These are phyloP conservation scores for Helicostylum pulchrum DNA, from an alignment of 192 early-diverging fungal genomes.

Conservation along the genomic window DNA sequence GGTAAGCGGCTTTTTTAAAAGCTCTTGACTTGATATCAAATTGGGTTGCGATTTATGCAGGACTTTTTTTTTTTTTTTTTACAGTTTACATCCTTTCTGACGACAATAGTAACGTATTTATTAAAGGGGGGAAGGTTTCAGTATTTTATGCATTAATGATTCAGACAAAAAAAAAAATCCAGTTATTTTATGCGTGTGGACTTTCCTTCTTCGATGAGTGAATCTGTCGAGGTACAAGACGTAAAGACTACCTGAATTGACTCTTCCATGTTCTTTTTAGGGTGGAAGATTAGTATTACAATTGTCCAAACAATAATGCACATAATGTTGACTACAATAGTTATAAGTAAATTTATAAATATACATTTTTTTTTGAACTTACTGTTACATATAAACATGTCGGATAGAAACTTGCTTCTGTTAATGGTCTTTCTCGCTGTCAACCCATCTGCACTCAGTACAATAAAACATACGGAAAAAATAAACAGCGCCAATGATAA, in stretches of 20 bases:
- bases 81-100: too few species aligned
- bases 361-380: constrained; percentile 19
- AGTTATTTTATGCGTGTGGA: too few species aligned
- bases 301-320: constrained; percentile 25
- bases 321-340: constrained; percentile 19
- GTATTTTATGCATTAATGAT: too few species aligned
- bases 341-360: not conserved
- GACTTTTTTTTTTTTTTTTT: too few species aligned
- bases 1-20: too few species aligned
- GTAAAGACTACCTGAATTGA: too few species aligned
- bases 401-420: constrained; percentile 29
- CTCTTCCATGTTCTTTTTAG: not conserved
- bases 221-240: too few species aligned
- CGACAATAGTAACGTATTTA: not conserved
- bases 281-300: constrained; percentile 32
- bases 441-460: constrained; percentile 37
- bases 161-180: too few species aligned
- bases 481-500: constrained; percentile 22
- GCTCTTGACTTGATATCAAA: too few species aligned
- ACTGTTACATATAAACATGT: constrained; percentile 38
- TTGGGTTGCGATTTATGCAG: too few species aligned
- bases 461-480: constrained; percentile 26
- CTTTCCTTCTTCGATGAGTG: not conserved
- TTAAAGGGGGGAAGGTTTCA: not conserved
- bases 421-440: constrained; percentile 23